phyloP scores from a whole-genome alignment of 2,329 filamentous ascomycete species.

The Tetracladium maxilliforme region DNA sequence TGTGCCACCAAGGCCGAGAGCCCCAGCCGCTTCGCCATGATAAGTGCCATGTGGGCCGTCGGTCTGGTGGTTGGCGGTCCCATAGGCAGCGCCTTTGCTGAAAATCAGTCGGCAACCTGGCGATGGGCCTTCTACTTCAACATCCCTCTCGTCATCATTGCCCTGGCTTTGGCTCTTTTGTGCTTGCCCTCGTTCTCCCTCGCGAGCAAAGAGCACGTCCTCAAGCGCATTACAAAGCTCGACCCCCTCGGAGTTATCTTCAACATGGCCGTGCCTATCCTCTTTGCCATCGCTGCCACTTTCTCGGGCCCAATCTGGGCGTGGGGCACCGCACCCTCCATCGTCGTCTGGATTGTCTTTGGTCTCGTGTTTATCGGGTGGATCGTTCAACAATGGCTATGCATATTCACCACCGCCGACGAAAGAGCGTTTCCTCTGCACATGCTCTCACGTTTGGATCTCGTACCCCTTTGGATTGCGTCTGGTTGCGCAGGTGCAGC shows the following conservation, averaged over 20 bases:
- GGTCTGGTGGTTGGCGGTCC: constrained; percentile 31
- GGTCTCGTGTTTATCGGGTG: constrained; percentile 16
- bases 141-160: constrained; percentile 15
- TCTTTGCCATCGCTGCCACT: no score
- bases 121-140: constrained; percentile 31
- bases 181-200: background rate
- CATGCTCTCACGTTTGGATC: constrained; percentile 19
- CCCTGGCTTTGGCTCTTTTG: constrained; percentile 11
- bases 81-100: constrained; percentile 28
- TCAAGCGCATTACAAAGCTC: no score
- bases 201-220: background rate
- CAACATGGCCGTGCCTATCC: no score
- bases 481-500: constrained; percentile 1
- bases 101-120: constrained; percentile 24
- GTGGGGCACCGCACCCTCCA: no score
- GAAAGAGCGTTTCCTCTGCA: constrained; percentile 13
- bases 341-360: no score
- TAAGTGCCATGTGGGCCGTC: constrained; percentile 23
- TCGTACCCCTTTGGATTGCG: constrained; percentile 12
- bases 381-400: constrained; percentile 10
- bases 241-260: no score
- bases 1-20: no score
- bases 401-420: constrained; percentile 9
- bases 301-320: no score
- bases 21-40: constrained; percentile 5